A percentile compares a stretch with the other conserved stretches of the same genome.
phyloP scores from a whole-genome alignment of 345 rosid genomes.

The Limnanthes douglasii region DNA sequence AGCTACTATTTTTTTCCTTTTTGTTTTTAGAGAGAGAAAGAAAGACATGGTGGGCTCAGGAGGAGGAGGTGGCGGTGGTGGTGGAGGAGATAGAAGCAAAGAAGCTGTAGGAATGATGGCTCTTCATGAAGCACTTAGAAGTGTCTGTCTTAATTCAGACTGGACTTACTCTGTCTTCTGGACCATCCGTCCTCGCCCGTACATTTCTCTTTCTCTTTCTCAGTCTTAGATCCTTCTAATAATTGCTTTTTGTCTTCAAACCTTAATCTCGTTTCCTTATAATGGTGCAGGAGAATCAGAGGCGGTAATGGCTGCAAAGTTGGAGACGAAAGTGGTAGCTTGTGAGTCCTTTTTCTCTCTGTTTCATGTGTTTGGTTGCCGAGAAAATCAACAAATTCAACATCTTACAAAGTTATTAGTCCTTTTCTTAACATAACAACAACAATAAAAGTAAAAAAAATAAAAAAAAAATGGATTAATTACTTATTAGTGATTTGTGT shows the following conservation, averaged over 20 bases:
- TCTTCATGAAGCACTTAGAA: slow-evolving; percentile 98
- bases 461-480: too few species aligned
- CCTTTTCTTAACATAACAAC: too few species aligned
- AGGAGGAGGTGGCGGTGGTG: slow-evolving; percentile 50
- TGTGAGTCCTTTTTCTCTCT: slow-evolving; percentile 43
- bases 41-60: slow-evolving; percentile 95
- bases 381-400: background rate
- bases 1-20: too few species aligned
- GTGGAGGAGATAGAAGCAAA: slow-evolving; percentile 92
- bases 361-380: slow-evolving; percentile 1
- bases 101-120: slow-evolving; percentile 99
- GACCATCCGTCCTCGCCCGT: slow-evolving; percentile 99
- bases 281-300: slow-evolving; percentile 73
- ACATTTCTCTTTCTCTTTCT: slow-evolving; percentile 8
- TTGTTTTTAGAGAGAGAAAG: slow-evolving; percentile 1
- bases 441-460: too few species aligned
- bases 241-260: slow-evolving; percentile 5
- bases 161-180: slow-evolving; percentile 99
- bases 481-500: too few species aligned
- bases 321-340: slow-evolving; percentile 96
- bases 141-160: slow-evolving; percentile 91
- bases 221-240: too few species aligned
- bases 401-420: too few species aligned
- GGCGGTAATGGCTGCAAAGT: slow-evolving; percentile 98
- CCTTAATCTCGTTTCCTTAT: slow-evolving; percentile 11